Conservation (phyloP, 2,329 filamentous ascomycete genomes). For the Diaporthe sp. region DNA sequence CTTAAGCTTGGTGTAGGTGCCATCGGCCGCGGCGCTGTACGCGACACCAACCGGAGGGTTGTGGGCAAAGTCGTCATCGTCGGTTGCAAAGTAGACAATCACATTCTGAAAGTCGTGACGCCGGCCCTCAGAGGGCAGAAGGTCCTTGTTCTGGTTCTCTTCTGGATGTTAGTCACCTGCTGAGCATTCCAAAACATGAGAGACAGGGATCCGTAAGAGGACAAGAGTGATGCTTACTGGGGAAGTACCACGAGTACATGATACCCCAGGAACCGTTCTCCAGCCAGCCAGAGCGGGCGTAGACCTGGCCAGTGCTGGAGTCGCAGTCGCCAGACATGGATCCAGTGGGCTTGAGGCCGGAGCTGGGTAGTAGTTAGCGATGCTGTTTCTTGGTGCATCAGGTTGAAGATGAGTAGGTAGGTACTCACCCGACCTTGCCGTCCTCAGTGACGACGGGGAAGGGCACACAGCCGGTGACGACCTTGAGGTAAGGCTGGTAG, state of each 20-base stretch:
- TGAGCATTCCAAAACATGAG: too few species aligned
- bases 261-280: conserved; percentile 46
- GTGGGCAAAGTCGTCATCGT: conserved; percentile 32
- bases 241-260: conserved; percentile 57
- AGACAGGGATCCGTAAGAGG: too few species aligned
- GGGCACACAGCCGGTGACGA: conserved; percentile 69
- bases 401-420: neutral
- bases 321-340: conserved; percentile 44
- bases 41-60: conserved; percentile 11
- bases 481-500: conserved; percentile 57
- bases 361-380: conserved; percentile 38
- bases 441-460: conserved; percentile 69
- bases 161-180: too few species aligned
- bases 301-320: conserved; percentile 50
- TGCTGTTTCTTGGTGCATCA: neutral
- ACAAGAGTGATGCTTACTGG: too few species aligned
- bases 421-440: conserved; percentile 58
- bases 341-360: conserved; percentile 48
- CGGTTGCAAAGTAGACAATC: conserved; percentile 45
- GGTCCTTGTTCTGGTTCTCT: conserved; percentile 51
- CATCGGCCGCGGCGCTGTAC: neutral
- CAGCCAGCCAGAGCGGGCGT: conserved; percentile 44
- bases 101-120: conserved; percentile 53
- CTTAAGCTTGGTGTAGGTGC: conserved; percentile 14
- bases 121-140: conserved; percentile 39